Percentiles rank a stretch among this genome's conserved stretches.
phyloP scores from a whole-genome alignment of 169 alveolate genomes.

The Eimeria sp. region DNA sequence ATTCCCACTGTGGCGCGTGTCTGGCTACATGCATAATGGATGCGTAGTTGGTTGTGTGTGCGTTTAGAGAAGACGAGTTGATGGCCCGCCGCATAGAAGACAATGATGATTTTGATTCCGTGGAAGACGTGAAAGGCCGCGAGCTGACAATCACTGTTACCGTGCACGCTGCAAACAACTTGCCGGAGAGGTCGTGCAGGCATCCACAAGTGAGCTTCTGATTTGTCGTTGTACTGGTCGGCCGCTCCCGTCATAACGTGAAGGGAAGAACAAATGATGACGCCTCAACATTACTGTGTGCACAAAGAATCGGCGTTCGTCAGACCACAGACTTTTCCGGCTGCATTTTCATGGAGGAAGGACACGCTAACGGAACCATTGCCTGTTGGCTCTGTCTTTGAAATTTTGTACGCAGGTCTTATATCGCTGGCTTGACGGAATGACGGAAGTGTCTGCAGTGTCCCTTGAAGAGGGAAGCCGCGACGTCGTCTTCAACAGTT shows the following conservation, averaged over 20 bases:
- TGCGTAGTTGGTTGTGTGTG: background rate
- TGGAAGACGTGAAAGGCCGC: conserved; percentile 79
- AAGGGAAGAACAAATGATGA: background rate
- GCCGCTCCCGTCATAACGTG: background rate
- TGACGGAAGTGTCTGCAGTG: conserved; percentile 68
- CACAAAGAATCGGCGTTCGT: background rate
- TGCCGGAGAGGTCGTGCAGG: conserved; percentile 72
- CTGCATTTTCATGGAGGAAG: background rate
- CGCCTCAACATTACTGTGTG: background rate
- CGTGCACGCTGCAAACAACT: conserved; percentile 70
- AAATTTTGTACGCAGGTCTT: conserved; percentile 35
- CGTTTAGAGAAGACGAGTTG: conserved; percentile 55
- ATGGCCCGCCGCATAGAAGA: conserved; percentile 66
- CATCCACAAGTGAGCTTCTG: conserved; percentile 59
- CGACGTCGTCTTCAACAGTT: conserved; percentile 57
- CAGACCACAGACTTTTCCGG: background rate
- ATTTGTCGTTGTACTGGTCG: background rate
- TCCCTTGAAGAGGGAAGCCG: conserved; percentile 68
- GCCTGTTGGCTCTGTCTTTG: background rate
- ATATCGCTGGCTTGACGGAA: conserved; percentile 69
- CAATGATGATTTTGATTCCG: conserved; percentile 76
- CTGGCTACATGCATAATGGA: background rate
- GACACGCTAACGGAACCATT: background rate
- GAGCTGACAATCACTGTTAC: conserved; percentile 68
- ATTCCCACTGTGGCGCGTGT: background rate